phyloP scores from a whole-genome alignment of 305 asterid species.

The Fraxinus baroniana region DNA sequence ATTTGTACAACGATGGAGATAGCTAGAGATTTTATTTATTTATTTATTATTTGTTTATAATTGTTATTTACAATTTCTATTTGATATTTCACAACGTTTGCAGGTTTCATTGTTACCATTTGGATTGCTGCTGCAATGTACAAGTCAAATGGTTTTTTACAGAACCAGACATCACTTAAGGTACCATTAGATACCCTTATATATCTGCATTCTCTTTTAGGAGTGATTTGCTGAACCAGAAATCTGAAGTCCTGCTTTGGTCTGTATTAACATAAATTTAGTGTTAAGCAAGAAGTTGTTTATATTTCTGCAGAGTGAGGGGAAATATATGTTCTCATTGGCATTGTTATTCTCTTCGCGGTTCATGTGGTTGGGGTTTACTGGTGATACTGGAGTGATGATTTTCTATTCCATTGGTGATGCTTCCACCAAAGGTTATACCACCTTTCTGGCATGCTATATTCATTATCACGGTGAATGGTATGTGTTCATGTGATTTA shows the following conservation, averaged over 20 bases:
- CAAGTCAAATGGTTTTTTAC: conserved; percentile 77
- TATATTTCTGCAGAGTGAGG: conserved; percentile 60
- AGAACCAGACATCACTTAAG: conserved; percentile 88
- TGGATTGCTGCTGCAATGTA: conserved; percentile 81
- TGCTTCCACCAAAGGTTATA: conserved; percentile 74
- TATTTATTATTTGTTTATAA: too few relatives aligned
- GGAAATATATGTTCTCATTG: conserved; percentile 52
- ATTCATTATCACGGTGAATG: conserved; percentile 78
- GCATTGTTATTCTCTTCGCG: conserved; percentile 45
- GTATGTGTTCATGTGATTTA: conserved; percentile 32
- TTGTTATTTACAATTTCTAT: neutral
- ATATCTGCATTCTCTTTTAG: conserved; percentile 1
- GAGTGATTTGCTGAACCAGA: conserved; percentile 14
- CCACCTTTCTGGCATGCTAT: conserved; percentile 87
- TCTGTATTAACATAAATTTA: conserved; percentile 6
- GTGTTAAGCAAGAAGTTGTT: conserved; percentile 15
- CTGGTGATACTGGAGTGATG: conserved; percentile 75
- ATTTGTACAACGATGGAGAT: neutral
- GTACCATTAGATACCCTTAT: conserved; percentile 28
- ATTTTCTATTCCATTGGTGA: conserved; percentile 56
- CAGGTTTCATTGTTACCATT: conserved; percentile 74
- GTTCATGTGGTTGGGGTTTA: conserved; percentile 65
- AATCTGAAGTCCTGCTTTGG: neutral
- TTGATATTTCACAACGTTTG: conserved; percentile 22
- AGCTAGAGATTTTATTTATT: neutral